phyloP scores from a whole-genome alignment of 495 filamentous ascomycete species.

The Penicillium macrosclerotiorum region DNA sequence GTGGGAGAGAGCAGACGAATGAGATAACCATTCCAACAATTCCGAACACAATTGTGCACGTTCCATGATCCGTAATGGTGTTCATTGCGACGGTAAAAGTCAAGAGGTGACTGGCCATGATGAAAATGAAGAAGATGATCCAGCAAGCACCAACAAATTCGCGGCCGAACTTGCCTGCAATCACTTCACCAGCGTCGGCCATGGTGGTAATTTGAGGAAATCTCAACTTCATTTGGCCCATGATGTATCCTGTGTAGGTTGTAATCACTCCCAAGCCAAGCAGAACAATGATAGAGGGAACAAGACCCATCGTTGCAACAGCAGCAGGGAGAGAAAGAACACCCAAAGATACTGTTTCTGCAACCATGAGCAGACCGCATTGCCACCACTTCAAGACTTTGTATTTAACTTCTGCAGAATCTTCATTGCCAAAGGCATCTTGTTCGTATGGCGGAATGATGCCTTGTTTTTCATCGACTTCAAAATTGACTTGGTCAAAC shows the following conservation, averaged over 20 bases:
- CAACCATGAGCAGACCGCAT: constrained; percentile 59
- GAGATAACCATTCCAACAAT: constrained; percentile 64
- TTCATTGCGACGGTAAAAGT: constrained; percentile 76
- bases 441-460: constrained; percentile 13
- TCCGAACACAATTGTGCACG: constrained; percentile 70
- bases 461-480: constrained; percentile 7
- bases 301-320: constrained; percentile 64
- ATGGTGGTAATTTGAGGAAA: constrained; percentile 72
- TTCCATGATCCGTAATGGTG: constrained; percentile 60
- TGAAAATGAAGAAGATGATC: constrained; percentile 68
- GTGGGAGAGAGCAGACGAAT: constrained; percentile 63
- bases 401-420: constrained; percentile 32
- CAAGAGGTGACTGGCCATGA: constrained; percentile 74
- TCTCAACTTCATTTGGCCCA: constrained; percentile 73
- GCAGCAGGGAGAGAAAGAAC: constrained; percentile 62
- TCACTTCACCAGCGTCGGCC: constrained; percentile 66
- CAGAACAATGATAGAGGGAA: constrained; percentile 65
- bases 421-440: constrained; percentile 35
- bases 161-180: constrained; percentile 61
- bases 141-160: constrained; percentile 63
- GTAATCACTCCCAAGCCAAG: constrained; percentile 62
- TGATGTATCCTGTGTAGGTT: constrained; percentile 74
- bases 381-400: constrained; percentile 40
- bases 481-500: not conserved
- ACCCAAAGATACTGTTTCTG: constrained; percentile 72